Base-by-base conservation (phyloP, 345 rosid genomes). In the Populus euphratica region DNA sequence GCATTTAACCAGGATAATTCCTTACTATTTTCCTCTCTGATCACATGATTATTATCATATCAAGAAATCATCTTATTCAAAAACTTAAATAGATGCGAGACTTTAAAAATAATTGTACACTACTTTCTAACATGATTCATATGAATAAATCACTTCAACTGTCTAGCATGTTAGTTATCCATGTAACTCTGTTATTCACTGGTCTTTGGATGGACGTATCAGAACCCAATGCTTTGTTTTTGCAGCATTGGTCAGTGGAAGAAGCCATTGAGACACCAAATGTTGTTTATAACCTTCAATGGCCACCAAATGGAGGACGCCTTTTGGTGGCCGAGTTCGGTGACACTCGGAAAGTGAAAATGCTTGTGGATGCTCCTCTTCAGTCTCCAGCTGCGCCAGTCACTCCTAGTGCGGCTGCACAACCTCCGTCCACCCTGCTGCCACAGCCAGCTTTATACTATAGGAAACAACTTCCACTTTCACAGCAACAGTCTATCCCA, bases 271-370 rank as follows among this genome's bases (percentile, higher is more conserved):
- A 88, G 77, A 94, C 98, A 1, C 86, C 98, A 23, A 89, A 94
- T 86, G 94, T 97, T 27, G 89, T 96, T 78, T 94, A 92, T 78
- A 91, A 90, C 79, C 86, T 93, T 11, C 94, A 96, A 41, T 96
- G 98, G 99, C 99, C 98, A 2, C 83, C 93, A n/a, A 91, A 96
- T 38, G 98, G 97, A 39, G 99, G 99, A 3, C 97, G 93, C 35
- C 89, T 80, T 68, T 86, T 94, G 69, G 81, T 83, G 62, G 99
- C 97, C 6, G 98, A 92, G 76, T 96, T 89, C 85, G 99, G 91
- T 44, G 92, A 91, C 52, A 86, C 92, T 68, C 91, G 86, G 83
- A 97, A 93, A 77, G 96, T 92, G 69, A 91, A 88, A 81, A 75
- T 80, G 75, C 86, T 85, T 73, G 38, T 86, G 65, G 98, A 94